Evolutionary conservation across 495 filamentous ascomycete genomes (phyloP), one percentile per base, ranked within the genome.

Genomic region (Thermochaetoides thermophila): DNA sequence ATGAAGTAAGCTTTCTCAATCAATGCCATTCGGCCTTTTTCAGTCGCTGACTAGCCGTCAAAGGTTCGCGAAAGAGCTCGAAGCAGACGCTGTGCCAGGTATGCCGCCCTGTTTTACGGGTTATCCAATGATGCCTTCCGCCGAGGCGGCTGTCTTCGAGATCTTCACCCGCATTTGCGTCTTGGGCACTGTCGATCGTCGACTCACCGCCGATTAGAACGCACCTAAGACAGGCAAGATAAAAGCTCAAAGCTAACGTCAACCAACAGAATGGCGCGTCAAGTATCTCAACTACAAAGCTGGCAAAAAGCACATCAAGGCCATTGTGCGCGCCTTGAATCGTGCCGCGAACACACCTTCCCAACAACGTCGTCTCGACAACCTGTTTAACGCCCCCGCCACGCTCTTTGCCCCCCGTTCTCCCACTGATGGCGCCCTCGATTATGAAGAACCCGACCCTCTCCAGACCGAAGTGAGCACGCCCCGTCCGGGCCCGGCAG

Each of bases 211-310:
- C 6, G 6, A 24, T 11, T 24, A 6, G 6, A 24, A 24, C 21
- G 21, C 21, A 24, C 6, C 21, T 6, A 6, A 11, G 21, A 24
- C 21, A 24, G 21, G 21, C 6, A 11, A 6, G 21, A 6, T 11
- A 11, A 11, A 24, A 6, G 11, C 6, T 6, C 21, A 6, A 24
- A 24, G 21, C 21, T 24, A 11, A 24, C 6, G 11, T 24, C 21
- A 24, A 24, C 11, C 21, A 24, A 5, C 39, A 62, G 85, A 94
- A 68, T 94, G 85, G 85, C 71, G 78, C 43, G 73, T 71, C 42
- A 91, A 92, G 55, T 94, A 93, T 57, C 66, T 94, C 37, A 74
- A 93, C 59, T 94, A 94, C 63, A 91, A 84, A 67, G 78, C 74
- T 28, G 85, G 81, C 18, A 94, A 94, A 56, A 92, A 93, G 60